Evolutionary conservation across 208 protist species (phyloP), one percentile per base, ranked within the genome.

Genomic region (Strigomonas galati): DNA sequence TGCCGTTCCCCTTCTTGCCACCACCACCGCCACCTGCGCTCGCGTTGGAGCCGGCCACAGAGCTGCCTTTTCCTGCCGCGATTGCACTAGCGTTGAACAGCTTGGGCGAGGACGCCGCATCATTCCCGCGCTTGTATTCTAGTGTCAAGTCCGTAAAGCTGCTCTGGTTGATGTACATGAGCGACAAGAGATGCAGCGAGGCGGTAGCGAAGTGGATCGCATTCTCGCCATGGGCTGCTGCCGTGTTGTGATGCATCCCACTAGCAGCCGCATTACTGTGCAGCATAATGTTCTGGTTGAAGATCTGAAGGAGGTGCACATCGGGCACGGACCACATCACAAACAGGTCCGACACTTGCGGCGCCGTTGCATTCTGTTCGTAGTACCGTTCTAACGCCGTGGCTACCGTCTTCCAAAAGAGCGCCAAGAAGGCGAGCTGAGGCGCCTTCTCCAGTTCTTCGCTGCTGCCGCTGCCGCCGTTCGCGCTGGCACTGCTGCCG

Each of bases 251-350:
- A 35, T 26, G 4, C 53, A 51, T 43, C 1, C 9, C 27, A 3
- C 9, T 2, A 1, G 27, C 54, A 19, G n/a, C 43, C 28, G 27
- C 21, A 19, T 30, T 62, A 0, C 15, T 23, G 21, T 52, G 32
- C 23, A 40, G 21, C 26, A 6, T 27, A 10, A 31, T 30, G 55
- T 63, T 44, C n/a, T 62, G 55, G 35, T 68, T 62, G 24, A 89
- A 64, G 1, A 66, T 68, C 10, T 48, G 46, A 21, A 85, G 60
- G 52, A 85, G 46, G 1, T 67, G 67, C 28, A 79, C 61, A 30
- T 81, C 63, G 0, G 69, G 30, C 31, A 82, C 62, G n/a, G 79
- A 53, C 79, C 78, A 89, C 31, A 84, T 65, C n/a, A 85, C 76
- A 12, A 63, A 43, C 23, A 85, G 17, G 23, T 85, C 78, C 43